Conservation (phyloP, 1,284 basidiomycete species). For the Cutaneotrichosporon spelunceum region DNA sequence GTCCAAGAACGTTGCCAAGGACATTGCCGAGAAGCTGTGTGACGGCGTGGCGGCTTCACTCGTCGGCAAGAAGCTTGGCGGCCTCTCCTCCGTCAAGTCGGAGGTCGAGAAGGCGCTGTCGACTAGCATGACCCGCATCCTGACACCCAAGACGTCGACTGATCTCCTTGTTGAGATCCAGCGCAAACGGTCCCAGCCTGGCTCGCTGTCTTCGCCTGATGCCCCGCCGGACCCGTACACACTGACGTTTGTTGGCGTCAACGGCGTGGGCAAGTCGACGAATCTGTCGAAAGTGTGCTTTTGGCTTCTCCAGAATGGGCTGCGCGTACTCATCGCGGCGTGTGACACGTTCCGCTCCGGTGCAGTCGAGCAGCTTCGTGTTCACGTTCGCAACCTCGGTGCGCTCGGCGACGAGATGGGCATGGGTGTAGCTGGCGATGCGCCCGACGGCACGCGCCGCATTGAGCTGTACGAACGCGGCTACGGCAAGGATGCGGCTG, state of each 20-base stretch:
- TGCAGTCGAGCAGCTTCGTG: conserved; percentile 94
- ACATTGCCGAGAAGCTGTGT: conserved; percentile 91
- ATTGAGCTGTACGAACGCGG: conserved; percentile 93
- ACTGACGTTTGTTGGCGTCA: conserved; percentile 98
- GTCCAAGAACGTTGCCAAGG: conserved; percentile 97
- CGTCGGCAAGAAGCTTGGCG: conserved; percentile 83
- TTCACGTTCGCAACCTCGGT: conserved; percentile 91
- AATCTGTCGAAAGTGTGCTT: conserved; percentile 98
- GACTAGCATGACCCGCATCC: conserved; percentile 81
- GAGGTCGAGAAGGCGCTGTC: conserved; percentile 82
- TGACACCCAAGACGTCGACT: conserved; percentile 94
- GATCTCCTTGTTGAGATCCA: conserved; percentile 76
- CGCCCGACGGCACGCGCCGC: conserved; percentile 12
- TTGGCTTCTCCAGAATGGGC: conserved; percentile 94
- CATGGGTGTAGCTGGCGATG: conserved; percentile 38
- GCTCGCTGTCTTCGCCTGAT: conserved; percentile 61
- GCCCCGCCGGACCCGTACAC: conserved; percentile 72
- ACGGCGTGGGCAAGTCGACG: conserved; percentile 98
- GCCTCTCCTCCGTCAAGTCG: conserved; percentile 78
- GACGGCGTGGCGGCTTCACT: conserved; percentile 85
- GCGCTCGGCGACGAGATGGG: conserved; percentile 72
- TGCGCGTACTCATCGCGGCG: conserved; percentile 92
- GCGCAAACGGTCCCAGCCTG: conserved; percentile 58
- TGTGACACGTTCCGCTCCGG: conserved; percentile 99
- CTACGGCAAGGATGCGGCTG: conserved; percentile 97